Conservation (phyloP, 2,329 filamentous ascomycete genomes). For the Dactylonectria macrodidyma region DNA sequence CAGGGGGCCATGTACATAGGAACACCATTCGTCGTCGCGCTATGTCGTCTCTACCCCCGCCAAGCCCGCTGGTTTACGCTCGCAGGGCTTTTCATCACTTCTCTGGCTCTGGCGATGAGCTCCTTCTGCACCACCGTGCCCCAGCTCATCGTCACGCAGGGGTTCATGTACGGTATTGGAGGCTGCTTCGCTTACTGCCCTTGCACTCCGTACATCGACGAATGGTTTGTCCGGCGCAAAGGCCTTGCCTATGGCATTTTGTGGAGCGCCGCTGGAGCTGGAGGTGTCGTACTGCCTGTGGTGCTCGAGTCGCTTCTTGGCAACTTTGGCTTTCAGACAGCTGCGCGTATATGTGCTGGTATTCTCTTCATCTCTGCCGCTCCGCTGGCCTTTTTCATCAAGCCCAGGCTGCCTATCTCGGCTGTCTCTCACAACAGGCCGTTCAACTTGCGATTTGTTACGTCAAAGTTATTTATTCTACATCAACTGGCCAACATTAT, state of each 20-base stretch:
- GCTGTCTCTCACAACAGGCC: neutral
- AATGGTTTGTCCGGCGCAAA: conserved; percentile 13
- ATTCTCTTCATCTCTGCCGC: neutral
- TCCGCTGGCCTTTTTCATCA: conserved; percentile 12
- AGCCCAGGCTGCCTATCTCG: neutral
- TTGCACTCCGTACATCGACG: conserved; percentile 3
- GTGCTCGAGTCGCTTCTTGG: conserved; percentile 11
- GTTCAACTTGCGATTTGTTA: neutral
- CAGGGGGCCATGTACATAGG: conserved; percentile 10
- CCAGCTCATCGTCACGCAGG: conserved; percentile 7
- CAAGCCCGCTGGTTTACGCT: conserved; percentile 2
- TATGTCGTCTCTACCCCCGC: conserved; percentile 1
- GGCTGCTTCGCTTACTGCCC: conserved; percentile 8
- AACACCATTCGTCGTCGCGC: conserved; percentile 4
- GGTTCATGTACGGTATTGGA: conserved; percentile 9
- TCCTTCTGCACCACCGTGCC: conserved; percentile 2
- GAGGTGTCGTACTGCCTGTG: conserved; percentile 4
- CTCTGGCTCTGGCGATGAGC: conserved; percentile 4
- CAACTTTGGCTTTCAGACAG: neutral
- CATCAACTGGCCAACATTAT: neutral
- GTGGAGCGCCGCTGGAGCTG: neutral
- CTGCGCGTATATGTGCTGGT: conserved; percentile 1
- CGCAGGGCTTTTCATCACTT: conserved; percentile 11
- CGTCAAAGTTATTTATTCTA: neutral
- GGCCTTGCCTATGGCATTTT: conserved; percentile 11